phyloP scores from a whole-genome alignment of 2,329 filamentous ascomycete genomes.

The Colletotrichum sp. region DNA sequence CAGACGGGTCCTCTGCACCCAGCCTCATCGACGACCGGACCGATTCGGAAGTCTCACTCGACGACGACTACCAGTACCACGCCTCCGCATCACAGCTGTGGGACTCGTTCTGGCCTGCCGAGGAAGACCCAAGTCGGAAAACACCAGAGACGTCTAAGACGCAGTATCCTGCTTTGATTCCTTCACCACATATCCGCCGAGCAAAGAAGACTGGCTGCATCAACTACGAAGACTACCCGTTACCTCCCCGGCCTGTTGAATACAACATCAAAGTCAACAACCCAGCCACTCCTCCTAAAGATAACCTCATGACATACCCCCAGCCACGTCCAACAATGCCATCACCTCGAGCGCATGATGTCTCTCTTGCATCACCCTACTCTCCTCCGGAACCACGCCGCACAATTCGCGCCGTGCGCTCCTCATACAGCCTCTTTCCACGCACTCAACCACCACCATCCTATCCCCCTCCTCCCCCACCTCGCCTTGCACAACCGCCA shows the following conservation, averaged over 20 bases:
- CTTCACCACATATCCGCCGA: constrained; percentile 21
- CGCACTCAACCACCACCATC: not conserved
- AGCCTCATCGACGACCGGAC: constrained; percentile 55
- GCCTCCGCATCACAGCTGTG: constrained; percentile 51
- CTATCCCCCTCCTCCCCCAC: constrained; percentile 7
- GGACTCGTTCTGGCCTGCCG: constrained; percentile 54
- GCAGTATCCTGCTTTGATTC: constrained; percentile 22
- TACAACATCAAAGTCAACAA: constrained; percentile 18
- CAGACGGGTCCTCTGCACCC: constrained; percentile 52
- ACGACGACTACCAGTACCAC: constrained; percentile 57
- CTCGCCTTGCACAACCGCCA: not conserved
- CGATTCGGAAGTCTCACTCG: constrained; percentile 55
- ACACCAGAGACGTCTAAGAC: constrained; percentile 15
- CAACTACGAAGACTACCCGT: constrained; percentile 26
- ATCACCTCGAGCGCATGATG: not conserved
- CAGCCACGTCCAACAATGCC: constrained; percentile 10
- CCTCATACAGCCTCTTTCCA: constrained; percentile 23
- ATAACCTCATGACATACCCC: constrained; percentile 7
- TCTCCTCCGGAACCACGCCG: constrained; percentile 20
- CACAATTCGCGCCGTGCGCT: constrained; percentile 21
- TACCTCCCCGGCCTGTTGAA: constrained; percentile 26
- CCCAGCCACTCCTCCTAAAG: not conserved
- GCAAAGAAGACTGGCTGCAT: constrained; percentile 21
- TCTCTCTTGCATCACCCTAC: not conserved
- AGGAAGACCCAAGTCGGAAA: constrained; percentile 1